Base-by-base conservation (phyloP, 305 asterid species). In the Fraxinus velutina region DNA sequence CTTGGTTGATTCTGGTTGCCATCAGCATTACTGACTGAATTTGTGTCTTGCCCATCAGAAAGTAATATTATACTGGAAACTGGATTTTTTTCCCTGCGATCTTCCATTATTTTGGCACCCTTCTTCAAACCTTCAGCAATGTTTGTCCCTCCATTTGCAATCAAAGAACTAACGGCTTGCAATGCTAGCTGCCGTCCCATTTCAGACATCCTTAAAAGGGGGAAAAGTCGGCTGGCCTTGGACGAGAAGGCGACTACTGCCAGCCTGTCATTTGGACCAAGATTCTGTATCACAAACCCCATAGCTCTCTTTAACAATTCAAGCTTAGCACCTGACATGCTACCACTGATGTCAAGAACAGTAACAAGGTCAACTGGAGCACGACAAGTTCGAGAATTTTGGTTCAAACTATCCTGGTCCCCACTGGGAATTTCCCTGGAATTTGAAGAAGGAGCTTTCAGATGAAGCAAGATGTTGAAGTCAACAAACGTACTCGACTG, bases 311-410 rank as follows among this genome's bases (percentile, higher is more conserved):
- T 95, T 42, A 95, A 90, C 85, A 95, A 77, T 2, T 97, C 98
- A 1, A 95, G 97, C 90, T 95, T 95, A 0, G 97, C 91, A 36
- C 99, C 99, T 1, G 96, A 97, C 99, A 95, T 95, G 89, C 98
- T 95, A 55, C 99, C 98, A 42, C 99, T 95, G 37, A 90, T 89
- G 82, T 95, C 99, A 76, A 95, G 95, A 88, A 95, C 97, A 0
- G 98, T 95, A 24, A 92, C 97, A 17, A 95, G 94, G 87, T 95
- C 99, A 62, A 95, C 93, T 0, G 99, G 93, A 0, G 97, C 94
- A 27, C 98, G 99, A 27, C 98, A 98, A 0, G 92, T 80, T 21
- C 84, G 95, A n/a, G 90, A 78, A 75, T 82, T 80, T 27, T 80
- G 73, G 34, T 87, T 77, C 78, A 81, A 19, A 52, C 80, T 85